Evolutionary conservation across 257 asterid species (phyloP).

Genomic region (Penstemon eatonii): DNA sequence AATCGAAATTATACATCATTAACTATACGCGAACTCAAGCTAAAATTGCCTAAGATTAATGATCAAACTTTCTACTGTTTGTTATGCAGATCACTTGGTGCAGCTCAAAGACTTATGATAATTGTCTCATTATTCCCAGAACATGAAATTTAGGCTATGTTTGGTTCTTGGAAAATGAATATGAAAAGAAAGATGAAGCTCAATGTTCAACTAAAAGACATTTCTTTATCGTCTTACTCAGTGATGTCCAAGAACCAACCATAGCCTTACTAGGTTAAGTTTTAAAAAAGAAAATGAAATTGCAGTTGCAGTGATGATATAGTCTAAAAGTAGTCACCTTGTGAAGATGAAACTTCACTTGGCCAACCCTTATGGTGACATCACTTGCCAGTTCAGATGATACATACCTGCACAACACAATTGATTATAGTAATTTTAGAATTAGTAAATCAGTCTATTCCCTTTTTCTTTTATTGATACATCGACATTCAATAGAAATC

Average conservation of each 20-base stretch:
- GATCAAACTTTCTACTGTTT: neutral
- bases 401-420: constrained; percentile 55
- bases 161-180: too few species aligned
- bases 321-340: constrained; percentile 56
- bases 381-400: constrained; percentile 80
- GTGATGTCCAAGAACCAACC: too few species aligned
- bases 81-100: neutral
- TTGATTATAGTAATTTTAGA: neutral
- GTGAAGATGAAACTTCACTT: constrained; percentile 76
- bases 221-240: too few species aligned
- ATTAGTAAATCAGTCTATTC: too few species aligned
- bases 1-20: constrained; percentile 1
- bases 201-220: too few species aligned
- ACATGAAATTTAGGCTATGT: neutral
- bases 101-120: neutral
- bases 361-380: constrained; percentile 55
- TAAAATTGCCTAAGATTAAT: neutral
- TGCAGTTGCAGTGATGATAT: neutral
- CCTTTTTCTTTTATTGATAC: too few species aligned
- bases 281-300: neutral
- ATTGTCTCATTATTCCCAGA: neutral
- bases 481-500: too few species aligned
- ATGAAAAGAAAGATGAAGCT: too few species aligned
- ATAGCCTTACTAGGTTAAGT: too few species aligned
- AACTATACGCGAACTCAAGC: neutral